phyloP scores from a whole-genome alignment of 371 early-diverging fungal genomes.

The Mortierella sp. region DNA sequence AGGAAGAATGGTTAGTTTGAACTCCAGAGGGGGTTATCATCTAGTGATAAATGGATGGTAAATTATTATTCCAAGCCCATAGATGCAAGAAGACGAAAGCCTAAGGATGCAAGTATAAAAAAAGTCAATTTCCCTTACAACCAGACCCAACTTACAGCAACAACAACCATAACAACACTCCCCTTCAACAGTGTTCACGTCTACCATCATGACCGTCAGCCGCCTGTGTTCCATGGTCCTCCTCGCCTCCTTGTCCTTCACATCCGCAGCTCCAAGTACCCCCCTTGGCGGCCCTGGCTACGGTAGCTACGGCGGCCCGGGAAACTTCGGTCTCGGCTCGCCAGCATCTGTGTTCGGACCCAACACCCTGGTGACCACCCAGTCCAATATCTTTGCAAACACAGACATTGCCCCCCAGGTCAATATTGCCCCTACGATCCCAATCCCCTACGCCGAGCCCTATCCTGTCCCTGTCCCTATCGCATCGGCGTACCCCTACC shows the following conservation, averaged over 20 bases:
- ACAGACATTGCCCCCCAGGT: conserved; percentile 48
- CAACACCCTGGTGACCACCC: conserved; percentile 7
- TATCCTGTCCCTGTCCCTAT: conserved; percentile 37
- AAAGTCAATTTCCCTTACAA: neutral
- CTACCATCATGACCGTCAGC: neutral
- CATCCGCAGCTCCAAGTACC: neutral
- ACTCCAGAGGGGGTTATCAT: neutral
- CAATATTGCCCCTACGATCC: conserved; percentile 36
- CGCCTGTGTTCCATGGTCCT: neutral
- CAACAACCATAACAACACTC: neutral
- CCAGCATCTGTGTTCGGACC: conserved; percentile 1
- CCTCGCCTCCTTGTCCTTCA: neutral
- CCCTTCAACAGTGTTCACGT: neutral
- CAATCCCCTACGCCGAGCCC: conserved; percentile 37
- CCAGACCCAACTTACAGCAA: neutral
- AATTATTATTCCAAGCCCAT: neutral
- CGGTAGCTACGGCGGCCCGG: neutral
- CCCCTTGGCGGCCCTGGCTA: neutral
- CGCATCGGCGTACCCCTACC: conserved; percentile 22
- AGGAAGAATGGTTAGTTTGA: neutral
- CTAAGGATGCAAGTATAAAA: neutral
- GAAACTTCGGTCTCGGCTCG: neutral
- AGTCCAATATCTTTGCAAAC: conserved; percentile 35
- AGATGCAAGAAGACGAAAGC: neutral
- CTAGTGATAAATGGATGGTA: neutral